phyloP scores from a whole-genome alignment of 2,329 filamentous ascomycete genomes.

The Pyrenochaeta sp. region DNA sequence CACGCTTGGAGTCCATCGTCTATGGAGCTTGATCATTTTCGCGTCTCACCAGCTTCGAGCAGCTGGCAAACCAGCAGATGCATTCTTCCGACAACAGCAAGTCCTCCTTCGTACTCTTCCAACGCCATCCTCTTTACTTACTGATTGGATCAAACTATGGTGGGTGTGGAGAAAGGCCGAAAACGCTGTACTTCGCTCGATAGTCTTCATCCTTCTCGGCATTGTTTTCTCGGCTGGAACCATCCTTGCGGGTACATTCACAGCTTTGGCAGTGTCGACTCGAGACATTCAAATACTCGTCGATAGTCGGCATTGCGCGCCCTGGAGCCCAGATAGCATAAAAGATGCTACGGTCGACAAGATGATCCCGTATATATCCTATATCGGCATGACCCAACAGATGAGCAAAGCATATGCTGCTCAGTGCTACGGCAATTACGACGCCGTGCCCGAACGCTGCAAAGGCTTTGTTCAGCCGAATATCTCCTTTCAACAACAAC shows the following conservation, averaged over 20 bases:
- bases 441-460: not conserved
- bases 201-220: constrained; percentile 11
- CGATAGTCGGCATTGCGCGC: too few species aligned
- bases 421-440: constrained; percentile 2
- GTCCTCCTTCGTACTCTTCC: constrained; percentile 24
- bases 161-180: constrained; percentile 21
- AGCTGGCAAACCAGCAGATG: constrained; percentile 13
- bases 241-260: constrained; percentile 22
- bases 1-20: constrained; percentile 12
- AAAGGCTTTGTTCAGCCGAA: constrained; percentile 2
- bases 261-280: constrained; percentile 19
- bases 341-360: too few species aligned
- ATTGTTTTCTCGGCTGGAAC: constrained; percentile 12
- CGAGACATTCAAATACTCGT: constrained; percentile 19
- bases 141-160: constrained; percentile 25
- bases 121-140: constrained; percentile 17
- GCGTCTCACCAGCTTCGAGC: constrained; percentile 22
- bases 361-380: too few species aligned
- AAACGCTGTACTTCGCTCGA: constrained; percentile 10
- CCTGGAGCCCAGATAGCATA: too few species aligned
- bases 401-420: too few species aligned
- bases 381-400: too few species aligned
- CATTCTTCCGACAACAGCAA: constrained; percentile 25
- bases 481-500: not conserved
- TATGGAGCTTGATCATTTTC: constrained; percentile 27